Evolutionary conservation across 208 protist species (phyloP), one percentile per base, ranked within the genome.

Genomic region (Leishmania martiniquensis): DNA sequence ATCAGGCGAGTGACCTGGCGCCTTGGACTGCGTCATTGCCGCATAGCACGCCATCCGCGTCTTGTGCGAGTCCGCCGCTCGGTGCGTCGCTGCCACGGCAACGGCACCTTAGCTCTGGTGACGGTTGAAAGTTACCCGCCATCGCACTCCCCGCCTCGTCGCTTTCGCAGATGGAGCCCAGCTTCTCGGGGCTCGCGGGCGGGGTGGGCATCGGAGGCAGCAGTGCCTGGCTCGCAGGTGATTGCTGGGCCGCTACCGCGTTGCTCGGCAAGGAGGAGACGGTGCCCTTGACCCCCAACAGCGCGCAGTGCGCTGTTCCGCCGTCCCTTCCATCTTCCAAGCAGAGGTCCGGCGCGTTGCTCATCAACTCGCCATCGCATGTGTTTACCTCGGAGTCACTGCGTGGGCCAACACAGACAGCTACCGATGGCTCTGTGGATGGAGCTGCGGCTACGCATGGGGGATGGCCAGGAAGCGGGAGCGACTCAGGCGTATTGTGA

Each of bases 211-310:
- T 57, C 68, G 12, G 20, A 60, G 68, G n/a, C 29, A 17, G 29
- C 49, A 39, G 34, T 17, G 49, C 49, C 15, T 44, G 6, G 39
- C 25, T 51, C 22, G 34, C 25, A 67, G 60, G 20, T 3, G 37
- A 67, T 67, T 20, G 1, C 29, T 45, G 60, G 17, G 6, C 60
- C 60, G 32, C 6, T 67, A 17, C 37, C 37, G 34, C 60, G 37
- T 39, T 20, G 37, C 32, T 12, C 13, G 32, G 60, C 44, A 52
- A 70, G 44, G 34, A 20, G 25, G 17, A 17, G 0, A 65, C 63
- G 15, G 55, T 73, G 25, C 49, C 68, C 10, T 62, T 77, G 51
- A 67, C 77, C 20, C 72, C 77, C 20, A 54, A 82, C 71, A 76
- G 20, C 54, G 49, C 32, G 10, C 54, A 42, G 20, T 82, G 59